Evolutionary conservation across 2,329 filamentous ascomycete genomes (phyloP).

Genomic region (Ophiosphaerella narmari): DNA sequence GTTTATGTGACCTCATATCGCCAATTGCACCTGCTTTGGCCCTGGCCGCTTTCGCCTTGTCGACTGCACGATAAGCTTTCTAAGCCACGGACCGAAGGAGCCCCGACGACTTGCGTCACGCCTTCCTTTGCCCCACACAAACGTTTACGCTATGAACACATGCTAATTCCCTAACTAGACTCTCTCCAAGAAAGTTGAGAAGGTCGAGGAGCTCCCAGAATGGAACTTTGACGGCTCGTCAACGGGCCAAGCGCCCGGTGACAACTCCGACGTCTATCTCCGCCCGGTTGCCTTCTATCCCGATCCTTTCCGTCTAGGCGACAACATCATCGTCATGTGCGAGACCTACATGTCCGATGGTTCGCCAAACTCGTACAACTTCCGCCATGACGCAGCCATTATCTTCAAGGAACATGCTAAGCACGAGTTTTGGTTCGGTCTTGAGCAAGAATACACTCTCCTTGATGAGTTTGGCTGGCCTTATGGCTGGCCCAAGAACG

Average conservation of each 20-base stretch:
- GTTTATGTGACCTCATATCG: slow-evolving; percentile 26
- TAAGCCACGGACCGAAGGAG: slow-evolving; percentile 13
- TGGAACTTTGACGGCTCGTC: slow-evolving; percentile 91
- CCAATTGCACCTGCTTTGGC: slow-evolving; percentile 20
- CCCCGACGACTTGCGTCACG: neutral
- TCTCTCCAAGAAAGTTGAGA: slow-evolving; percentile 61
- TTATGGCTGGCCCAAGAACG: slow-evolving; percentile 87
- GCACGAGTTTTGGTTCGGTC: slow-evolving; percentile 93
- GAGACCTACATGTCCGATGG: slow-evolving; percentile 96
- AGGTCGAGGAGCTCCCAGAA: slow-evolving; percentile 70
- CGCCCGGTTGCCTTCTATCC: slow-evolving; percentile 87
- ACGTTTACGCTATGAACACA: slow-evolving; percentile 6
- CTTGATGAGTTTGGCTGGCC: slow-evolving; percentile 85
- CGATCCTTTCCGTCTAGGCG: slow-evolving; percentile 85
- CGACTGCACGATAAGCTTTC: slow-evolving; percentile 30
- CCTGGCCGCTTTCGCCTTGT: slow-evolving; percentile 33
- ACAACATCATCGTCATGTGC: slow-evolving; percentile 92
- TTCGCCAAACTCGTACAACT: slow-evolving; percentile 98
- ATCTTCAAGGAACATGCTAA: slow-evolving; percentile 85
- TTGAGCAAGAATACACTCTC: slow-evolving; percentile 97
- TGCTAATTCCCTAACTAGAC: slow-evolving; percentile 56
- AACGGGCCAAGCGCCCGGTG: slow-evolving; percentile 86
- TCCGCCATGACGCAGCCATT: slow-evolving; percentile 86
- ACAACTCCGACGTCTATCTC: slow-evolving; percentile 98
- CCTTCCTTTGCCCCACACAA: slow-evolving; percentile 8